Evolutionary conservation across 306 rosid species (phyloP).

Genomic region (Comarum palustre): DNA sequence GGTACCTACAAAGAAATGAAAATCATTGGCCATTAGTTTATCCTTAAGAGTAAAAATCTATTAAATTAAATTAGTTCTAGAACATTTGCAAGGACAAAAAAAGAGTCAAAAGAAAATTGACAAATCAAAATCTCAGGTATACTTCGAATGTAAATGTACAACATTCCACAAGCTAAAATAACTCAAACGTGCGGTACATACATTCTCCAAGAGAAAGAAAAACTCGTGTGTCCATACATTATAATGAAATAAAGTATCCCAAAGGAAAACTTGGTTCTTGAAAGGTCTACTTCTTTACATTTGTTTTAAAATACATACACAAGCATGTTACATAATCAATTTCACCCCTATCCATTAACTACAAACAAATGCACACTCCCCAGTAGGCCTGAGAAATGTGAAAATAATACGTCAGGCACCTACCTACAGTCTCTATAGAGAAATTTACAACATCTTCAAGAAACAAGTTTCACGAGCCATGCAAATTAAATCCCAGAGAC

Average conservation of each 20-base stretch:
- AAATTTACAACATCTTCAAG: neutral
- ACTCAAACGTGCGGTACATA: neutral
- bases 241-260: neutral
- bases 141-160: neutral
- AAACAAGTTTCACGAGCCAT: neutral
- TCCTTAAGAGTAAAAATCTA: constrained; percentile 3
- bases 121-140: neutral
- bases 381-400: neutral
- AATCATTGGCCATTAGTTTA: constrained; percentile 27
- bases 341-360: neutral
- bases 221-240: neutral
- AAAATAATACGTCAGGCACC: neutral
- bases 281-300: neutral
- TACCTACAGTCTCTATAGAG: neutral
- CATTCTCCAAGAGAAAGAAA: neutral
- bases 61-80: neutral
- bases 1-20: constrained; percentile 63
- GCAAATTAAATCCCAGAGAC: neutral
- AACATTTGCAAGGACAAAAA: neutral
- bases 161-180: constrained; percentile 11
- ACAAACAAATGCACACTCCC: neutral
- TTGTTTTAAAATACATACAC: neutral
- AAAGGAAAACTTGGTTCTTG: neutral
- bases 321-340: neutral
- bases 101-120: constrained; percentile 3